Conservation (phyloP, 129 eudicot genomes). For the Tagetes patula region DNA sequence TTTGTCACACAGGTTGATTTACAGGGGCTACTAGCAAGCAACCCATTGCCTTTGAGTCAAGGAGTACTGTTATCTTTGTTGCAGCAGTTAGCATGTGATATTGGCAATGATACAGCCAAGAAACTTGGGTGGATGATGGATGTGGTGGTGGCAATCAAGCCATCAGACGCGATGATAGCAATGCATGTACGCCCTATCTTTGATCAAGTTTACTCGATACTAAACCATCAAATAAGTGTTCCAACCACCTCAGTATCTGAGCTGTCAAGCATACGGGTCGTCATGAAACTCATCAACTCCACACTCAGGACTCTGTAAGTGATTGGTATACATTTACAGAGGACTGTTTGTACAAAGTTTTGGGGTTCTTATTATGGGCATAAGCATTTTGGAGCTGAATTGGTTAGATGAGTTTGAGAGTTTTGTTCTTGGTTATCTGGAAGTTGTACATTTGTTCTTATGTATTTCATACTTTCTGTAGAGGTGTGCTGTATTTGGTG, state of each 20-base stretch:
- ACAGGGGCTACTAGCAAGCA: slow-evolving; percentile 55
- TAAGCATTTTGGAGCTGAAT: slow-evolving; percentile 13
- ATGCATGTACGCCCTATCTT: slow-evolving; percentile 88
- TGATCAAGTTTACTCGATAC: slow-evolving; percentile 88
- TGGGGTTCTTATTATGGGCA: slow-evolving; percentile 16
- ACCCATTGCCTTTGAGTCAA: slow-evolving; percentile 85
- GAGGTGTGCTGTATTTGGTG: slow-evolving; percentile 32
- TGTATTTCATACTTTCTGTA: slow-evolving; percentile 16
- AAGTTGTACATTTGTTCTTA: slow-evolving; percentile 36
- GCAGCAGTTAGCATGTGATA: slow-evolving; percentile 91
- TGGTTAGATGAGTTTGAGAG: slow-evolving; percentile 16
- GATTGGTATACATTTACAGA: slow-evolving; percentile 25
- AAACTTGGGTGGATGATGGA: slow-evolving; percentile 91
- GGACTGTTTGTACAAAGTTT: slow-evolving; percentile 49
- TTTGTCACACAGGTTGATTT: slow-evolving; percentile 66
- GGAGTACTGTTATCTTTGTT: slow-evolving; percentile 95
- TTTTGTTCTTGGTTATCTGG: slow-evolving; percentile 20
- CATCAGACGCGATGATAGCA: slow-evolving; percentile 73
- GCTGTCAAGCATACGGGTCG: slow-evolving; percentile 62
- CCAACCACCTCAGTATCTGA: slow-evolving; percentile 59
- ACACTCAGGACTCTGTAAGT: slow-evolving; percentile 73
- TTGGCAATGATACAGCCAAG: slow-evolving; percentile 59
- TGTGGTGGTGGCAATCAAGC: slow-evolving; percentile 70
- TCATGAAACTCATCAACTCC: slow-evolving; percentile 81
- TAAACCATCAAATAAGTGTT: slow-evolving; percentile 66